Base-by-base conservation (phyloP, 371 early-diverging fungal species). In the Rhizomucor miehei region DNA sequence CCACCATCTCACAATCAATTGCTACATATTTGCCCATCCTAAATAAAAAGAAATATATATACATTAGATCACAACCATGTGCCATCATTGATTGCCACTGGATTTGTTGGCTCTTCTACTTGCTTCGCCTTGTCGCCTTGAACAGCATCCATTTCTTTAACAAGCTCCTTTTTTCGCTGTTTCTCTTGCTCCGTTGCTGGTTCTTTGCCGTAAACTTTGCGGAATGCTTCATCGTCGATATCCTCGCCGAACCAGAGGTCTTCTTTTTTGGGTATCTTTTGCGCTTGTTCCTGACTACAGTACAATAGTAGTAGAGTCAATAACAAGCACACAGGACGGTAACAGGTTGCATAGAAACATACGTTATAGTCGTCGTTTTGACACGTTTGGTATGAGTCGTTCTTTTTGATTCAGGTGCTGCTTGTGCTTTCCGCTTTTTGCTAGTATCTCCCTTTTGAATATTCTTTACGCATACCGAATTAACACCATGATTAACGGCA, bases 1-100 rank as follows among this genome's bases (percentile, higher is more conserved):
- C 98, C 44, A 98, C 98, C 98, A 97, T 98, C 69, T 98, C 98
- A 71, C 99, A 98, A 84, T 98, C 99, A 21, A 98, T 90, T 9
- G 93, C 97, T 2, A 98, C 67, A 61, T 79, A 94, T 61, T 89
- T 90, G 37, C 92, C 93, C n/a, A 79, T 57, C 55, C 79, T 84
- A 51, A 24, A 10, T 6, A 43, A 47, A n/a, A n/a, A n/a, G 8
- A 14, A 49, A 23, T 23, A 1, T 21, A 48, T 13, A 21, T 12
- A 23, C 20, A 13, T 17, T 23, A n/a, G n/a, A n/a, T n/a, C 24
- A 39, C 48, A 43, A 40, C 16, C 12, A n/a, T n/a, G 46, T 52
- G 19, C 36, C 24, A 3, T n/a, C n/a, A n/a, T n/a, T n/a, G n/a
- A n/a, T n/a, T n/a, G n/a, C n/a, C n/a, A n/a, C n/a, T n/a, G n/a